Evolutionary conservation across 441 rosid species (phyloP), one percentile per base, ranked within the genome.

Genomic region (Iberis amara): DNA sequence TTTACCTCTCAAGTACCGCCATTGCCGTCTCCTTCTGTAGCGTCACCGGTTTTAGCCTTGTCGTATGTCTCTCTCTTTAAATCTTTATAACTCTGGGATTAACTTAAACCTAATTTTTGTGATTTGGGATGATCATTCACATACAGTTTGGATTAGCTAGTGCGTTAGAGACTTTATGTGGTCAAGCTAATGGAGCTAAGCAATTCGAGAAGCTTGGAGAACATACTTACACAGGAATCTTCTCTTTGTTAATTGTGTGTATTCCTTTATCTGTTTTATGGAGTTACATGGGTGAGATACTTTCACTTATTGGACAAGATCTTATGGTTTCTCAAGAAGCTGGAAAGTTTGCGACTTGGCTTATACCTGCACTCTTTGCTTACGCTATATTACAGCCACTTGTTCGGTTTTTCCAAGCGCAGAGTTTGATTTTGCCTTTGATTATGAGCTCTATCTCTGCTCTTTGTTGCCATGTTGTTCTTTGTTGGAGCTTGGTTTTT

Each of bases 121-220:
- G 21, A 18, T 18, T 18, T 18, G 21, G 21, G 5, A 26, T 47
- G 51, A 28, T 11, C 26, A 6, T 39, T 6, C 1, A 1, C 1
- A 4, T 10, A 55, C 85, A 87, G 96, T 72, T 48, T 55, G 98
- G 96, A 27, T 72, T 87, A 75, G 68, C 98, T 6, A 69, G 58
- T 65, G 98, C 84, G 1, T 52, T 87, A 50, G 98, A 91, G 62
- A 91, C 95, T 13, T 55, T 87, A 2, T 73, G 85, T 58, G 96
- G 96, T 0, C 95, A 85, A 81, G 84, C 87, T 13, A 71, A 77
- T 55, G 95, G 98, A 69, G 96, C 96, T 39, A 52, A 71, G 27
- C 83, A 85, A 24, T 83, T 64, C 38, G 58, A 47, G 11, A 87
- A 66, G 68, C 66, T 91, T 13, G 87, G 94, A 51, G 76, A 21